Base-by-base conservation (phyloP, 257 asterid genomes). In the Cordia subcordata region DNA sequence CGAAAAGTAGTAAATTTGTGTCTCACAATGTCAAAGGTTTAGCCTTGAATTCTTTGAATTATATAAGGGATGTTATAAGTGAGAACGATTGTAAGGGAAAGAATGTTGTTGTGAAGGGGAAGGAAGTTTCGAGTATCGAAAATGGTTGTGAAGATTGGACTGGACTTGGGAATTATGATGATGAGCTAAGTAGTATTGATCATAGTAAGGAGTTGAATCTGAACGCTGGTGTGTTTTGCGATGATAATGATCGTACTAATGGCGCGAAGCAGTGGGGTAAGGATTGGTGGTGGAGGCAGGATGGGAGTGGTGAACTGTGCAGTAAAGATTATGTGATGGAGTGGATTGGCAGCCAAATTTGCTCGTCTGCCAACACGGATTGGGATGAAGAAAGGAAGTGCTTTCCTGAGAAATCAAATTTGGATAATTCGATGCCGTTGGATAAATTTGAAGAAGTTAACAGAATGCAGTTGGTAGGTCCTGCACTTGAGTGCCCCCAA, bases 201-300 rank as follows among this genome's bases (percentile, higher is more conserved):
- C 80, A 71, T 58, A 72, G 83, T 50, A 78, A 78, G 69, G 85
- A 83, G 82, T 62, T 82, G 72, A 73, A 70, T 55, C 70, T 60
- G 68, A 79, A 68, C 66, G 59, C 56, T 35, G 42, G 58, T 18
- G 14, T 47, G 17, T 63, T 47, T 39, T 72, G 64, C 23, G 62
- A 76, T 56, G 82, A 69, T 40, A 72, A 59, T n/a, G n/a, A n/a
- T 16, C 47, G 53, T 50, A 61, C 58, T 54, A 62, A 50, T 3
- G 74, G 80, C 19, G 60, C 72, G 8, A 88, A 82, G 65, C 96
- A 78, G 46, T 86, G 96, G 99, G 97, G 97, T 27, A 86, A 86
- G 62, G 97, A 88, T 63, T 92, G 99, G 99, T 92, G 99, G 99
- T 92, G 99, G 99, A 92, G 49, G 63, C 97, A 92, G 65, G 99